A percentile compares a stretch with the other conserved stretches of the same genome.
These are phyloP conservation scores for Serpula lacrymans DNA, from an alignment of 768 basidiomycete species.

Conservation along the genomic window DNA sequence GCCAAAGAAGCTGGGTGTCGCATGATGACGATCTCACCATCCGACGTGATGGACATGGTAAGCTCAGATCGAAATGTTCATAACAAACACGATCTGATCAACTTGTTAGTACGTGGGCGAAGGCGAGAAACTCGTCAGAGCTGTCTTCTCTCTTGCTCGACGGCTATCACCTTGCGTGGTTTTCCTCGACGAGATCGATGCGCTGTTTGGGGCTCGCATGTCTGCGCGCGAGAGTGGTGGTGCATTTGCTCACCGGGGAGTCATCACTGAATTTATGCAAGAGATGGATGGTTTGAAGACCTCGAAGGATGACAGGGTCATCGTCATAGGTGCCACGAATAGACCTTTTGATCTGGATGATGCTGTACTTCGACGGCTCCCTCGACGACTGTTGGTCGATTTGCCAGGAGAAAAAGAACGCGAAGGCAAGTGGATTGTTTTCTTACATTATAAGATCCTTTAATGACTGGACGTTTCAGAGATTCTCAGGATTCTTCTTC, in stretches of 20 bases:
- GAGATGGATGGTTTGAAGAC: constrained; percentile 94
- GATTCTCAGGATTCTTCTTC: constrained; percentile 82
- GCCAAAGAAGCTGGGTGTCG: constrained; percentile 92
- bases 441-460: constrained; percentile 5
- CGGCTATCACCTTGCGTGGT: constrained; percentile 87
- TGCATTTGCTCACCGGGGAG: constrained; percentile 78
- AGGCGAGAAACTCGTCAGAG: constrained; percentile 86
- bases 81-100: constrained; percentile 7
- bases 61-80: constrained; percentile 11
- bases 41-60: constrained; percentile 97
- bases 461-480: constrained; percentile 53
- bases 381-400: constrained; percentile 84
- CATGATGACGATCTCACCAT: constrained; percentile 88
- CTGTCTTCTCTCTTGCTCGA: constrained; percentile 85
- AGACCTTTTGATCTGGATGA: constrained; percentile 89
- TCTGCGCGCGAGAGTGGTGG: constrained; percentile 75
- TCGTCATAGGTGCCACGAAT: constrained; percentile 94
- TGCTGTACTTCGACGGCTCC: constrained; percentile 85
- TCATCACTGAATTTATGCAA: constrained; percentile 92
- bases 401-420: constrained; percentile 84
- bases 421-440: constrained; percentile 51
- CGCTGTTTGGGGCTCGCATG: constrained; percentile 83
- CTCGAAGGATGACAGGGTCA: constrained; percentile 73
- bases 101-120: constrained; percentile 74
- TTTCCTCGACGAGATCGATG: constrained; percentile 94